These are phyloP conservation scores for Epicoccum sorghinum DNA, from an alignment of 2,329 filamentous ascomycete genomes.

Conservation along the genomic window DNA sequence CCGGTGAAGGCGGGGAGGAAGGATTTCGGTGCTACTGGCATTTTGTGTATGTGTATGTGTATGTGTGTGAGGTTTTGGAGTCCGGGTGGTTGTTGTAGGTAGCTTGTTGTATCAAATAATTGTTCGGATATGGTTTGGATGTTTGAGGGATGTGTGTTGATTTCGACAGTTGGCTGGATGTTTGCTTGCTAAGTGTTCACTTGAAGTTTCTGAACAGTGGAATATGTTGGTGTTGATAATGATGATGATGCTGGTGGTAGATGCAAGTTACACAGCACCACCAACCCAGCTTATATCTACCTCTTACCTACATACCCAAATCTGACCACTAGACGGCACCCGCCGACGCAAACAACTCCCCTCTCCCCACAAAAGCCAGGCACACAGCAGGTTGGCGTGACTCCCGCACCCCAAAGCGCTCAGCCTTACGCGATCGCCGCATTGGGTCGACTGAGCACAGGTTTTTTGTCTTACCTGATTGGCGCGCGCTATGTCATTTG, in stretches of 20 bases:
- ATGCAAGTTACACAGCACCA: slow-evolving; percentile 10
- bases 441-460: too few relatives aligned
- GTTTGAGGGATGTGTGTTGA: too few relatives aligned
- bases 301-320: not conserved
- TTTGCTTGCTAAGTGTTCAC: too few relatives aligned
- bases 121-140: too few relatives aligned
- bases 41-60: slow-evolving; percentile 19
- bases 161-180: too few relatives aligned
- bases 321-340: not conserved
- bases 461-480: not conserved
- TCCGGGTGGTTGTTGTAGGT: not conserved
- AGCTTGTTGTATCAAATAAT: too few relatives aligned
- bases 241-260: slow-evolving; percentile 5
- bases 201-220: too few relatives aligned
- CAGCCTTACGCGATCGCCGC: too few relatives aligned
- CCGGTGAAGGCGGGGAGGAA: slow-evolving; percentile 40
- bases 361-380: too few relatives aligned
- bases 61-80: not conserved
- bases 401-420: too few relatives aligned
- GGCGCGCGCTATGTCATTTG: not conserved
- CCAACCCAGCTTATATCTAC: slow-evolving; percentile 14
- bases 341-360: not conserved
- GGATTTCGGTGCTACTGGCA: slow-evolving; percentile 41
- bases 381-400: too few relatives aligned
- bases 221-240: not conserved